phyloP scores from a whole-genome alignment of 345 rosid species.

The Arabis alpina region DNA sequence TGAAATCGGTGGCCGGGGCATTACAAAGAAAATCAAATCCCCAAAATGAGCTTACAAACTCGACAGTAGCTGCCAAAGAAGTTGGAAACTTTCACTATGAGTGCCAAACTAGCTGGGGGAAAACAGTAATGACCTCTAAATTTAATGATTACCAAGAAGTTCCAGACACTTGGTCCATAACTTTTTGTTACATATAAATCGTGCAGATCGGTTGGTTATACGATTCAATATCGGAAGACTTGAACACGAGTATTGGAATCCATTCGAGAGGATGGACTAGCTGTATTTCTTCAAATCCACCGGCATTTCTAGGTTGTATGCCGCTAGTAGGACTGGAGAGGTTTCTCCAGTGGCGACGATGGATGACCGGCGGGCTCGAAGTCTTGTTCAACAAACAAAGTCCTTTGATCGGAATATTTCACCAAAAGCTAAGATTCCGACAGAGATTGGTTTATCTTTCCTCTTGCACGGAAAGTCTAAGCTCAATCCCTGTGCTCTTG shows the following conservation, averaged over 20 bases:
- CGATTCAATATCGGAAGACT: conserved; percentile 63
- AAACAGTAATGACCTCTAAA: conserved; percentile 40
- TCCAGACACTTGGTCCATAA: no score
- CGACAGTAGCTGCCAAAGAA: conserved; percentile 45
- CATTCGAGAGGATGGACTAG: conserved; percentile 66
- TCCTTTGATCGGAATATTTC: conserved; percentile 46
- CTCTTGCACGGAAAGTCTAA: conserved; percentile 36
- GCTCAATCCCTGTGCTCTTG: conserved; percentile 64
- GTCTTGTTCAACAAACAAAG: conserved; percentile 44
- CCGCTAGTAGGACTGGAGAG: conserved; percentile 47
- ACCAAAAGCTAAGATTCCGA: conserved; percentile 50
- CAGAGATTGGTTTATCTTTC: conserved; percentile 52
- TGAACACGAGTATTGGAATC: conserved; percentile 54
- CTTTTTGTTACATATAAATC: background rate
- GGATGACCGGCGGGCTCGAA: conserved; percentile 68
- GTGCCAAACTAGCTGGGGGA: conserved; percentile 58
- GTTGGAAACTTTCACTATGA: conserved; percentile 60
- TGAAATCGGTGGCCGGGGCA: conserved; percentile 46
- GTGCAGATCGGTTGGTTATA: conserved; percentile 63
- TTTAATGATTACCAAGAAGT: no score
- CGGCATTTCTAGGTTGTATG: conserved; percentile 63
- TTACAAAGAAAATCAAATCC: conserved; percentile 46
- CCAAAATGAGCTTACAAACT: conserved; percentile 13
- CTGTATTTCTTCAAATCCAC: conserved; percentile 43
- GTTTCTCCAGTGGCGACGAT: conserved; percentile 62